Conservation (phyloP, 1,284 basidiomycete genomes). For the Rhizopogon parksii region DNA sequence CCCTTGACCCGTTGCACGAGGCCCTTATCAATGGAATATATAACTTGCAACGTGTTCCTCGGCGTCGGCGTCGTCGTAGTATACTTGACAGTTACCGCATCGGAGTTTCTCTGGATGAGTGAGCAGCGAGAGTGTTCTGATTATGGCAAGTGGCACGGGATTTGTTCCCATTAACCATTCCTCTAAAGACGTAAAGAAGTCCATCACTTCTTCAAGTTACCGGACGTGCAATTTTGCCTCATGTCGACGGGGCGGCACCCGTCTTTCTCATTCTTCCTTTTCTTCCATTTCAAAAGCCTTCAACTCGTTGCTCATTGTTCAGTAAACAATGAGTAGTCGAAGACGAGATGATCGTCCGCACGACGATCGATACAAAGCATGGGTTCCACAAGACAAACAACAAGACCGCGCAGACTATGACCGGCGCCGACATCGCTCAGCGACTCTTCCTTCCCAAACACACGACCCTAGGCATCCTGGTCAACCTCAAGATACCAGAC, state of each 20-base stretch:
- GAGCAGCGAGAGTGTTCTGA: no score
- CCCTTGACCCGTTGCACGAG: no score
- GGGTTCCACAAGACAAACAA: conserved; percentile 21
- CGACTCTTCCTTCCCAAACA: conserved; percentile 19
- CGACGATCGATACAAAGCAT: conserved; percentile 20
- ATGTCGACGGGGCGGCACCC: conserved; percentile 37
- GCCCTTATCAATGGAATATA: no score
- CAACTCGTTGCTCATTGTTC: not conserved
- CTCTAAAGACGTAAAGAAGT: no score
- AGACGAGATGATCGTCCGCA: conserved; percentile 27
- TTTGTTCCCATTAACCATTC: no score
- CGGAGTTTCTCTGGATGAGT: no score
- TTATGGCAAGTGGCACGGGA: no score
- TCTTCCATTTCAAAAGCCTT: conserved; percentile 11
- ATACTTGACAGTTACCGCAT: no score
- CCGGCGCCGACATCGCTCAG: conserved; percentile 25
- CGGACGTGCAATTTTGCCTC: conserved; percentile 32
- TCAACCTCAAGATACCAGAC: conserved; percentile 21
- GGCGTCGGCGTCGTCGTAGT: no score
- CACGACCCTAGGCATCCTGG: conserved; percentile 19
- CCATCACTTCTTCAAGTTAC: not conserved
- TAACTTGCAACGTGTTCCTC: no score
- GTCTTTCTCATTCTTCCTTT: conserved; percentile 11
- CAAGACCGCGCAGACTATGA: conserved; percentile 21
- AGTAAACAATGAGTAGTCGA: conserved; percentile 22